Evolutionary conservation across 2,329 filamentous ascomycete genomes (phyloP), one percentile per base, ranked within the genome.

Genomic region (Cercospora canescens): DNA sequence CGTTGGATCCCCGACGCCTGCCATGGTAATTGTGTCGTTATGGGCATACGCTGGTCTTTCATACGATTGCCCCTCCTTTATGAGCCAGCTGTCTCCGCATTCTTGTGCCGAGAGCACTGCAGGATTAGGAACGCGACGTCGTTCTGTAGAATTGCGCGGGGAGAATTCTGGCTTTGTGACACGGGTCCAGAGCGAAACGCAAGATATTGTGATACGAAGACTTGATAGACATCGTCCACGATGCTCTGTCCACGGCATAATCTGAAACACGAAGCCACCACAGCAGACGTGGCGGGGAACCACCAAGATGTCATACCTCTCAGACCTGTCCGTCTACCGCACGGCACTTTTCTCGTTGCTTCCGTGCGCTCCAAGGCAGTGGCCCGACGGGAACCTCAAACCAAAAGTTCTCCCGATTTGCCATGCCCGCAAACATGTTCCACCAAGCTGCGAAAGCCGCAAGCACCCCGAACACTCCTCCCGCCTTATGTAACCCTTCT

Each of bases 371-470:
- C 77, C 77, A 78, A 26, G 78, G 77, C 67, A 79, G 76, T 67
- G 77, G 76, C 11, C 75, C 60, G 35, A 79, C 76, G 32, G 70
- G 74, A 41, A 70, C 54, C n/a, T 71, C 60, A 35, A 73, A 74
- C 67, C 74, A 74, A 52, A 70, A 73, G 48, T 75, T 76, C 1
- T 66, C 81, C 60, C 75, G 79, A 72, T 95, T 92, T 68, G 90
- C 89, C 65, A 32, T 28, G 9, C 54, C 34, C 60, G 91, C 91
- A 67, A 94, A 84, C 39, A 92, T 92, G 74, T 93, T 93, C 81
- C 94, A 96, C 92, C 92, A 96, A 4, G 92, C 92, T 63, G 92
- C 76, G 76, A 96, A 95, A 0, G 92, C 91, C 1, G 92, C 88
- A 6, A 95, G 73, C 68, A 95, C 84, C n/a, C 92, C 92, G 76